phyloP scores from a whole-genome alignment of 768 basidiomycete genomes.

The Suillus decipiens region DNA sequence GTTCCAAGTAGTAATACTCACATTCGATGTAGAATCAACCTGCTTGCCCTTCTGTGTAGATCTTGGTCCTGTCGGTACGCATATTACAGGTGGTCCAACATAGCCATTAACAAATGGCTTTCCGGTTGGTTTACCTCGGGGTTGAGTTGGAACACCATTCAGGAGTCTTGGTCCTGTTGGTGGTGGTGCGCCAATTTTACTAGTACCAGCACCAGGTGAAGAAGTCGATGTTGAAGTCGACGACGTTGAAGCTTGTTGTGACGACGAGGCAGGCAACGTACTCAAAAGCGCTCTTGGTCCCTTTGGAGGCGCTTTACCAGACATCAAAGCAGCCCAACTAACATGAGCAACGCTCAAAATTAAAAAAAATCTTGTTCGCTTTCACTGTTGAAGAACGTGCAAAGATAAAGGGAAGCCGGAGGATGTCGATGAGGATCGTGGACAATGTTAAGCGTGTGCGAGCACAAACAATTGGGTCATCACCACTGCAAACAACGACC shows the following conservation, averaged over 20 bases:
- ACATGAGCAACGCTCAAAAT: slow-evolving; percentile 13
- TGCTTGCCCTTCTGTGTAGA: slow-evolving; percentile 44
- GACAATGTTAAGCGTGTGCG: slow-evolving; percentile 8
- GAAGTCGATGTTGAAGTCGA: slow-evolving; percentile 35
- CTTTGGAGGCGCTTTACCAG: slow-evolving; percentile 75
- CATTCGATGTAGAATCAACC: slow-evolving; percentile 27
- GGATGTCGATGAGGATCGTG: slow-evolving; percentile 16
- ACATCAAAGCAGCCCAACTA: slow-evolving; percentile 47
- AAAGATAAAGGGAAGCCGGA: slow-evolving; percentile 13
- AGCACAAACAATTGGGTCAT: slow-evolving; percentile 13
- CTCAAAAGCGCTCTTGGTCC: slow-evolving; percentile 71
- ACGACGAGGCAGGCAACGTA: slow-evolving; percentile 34
- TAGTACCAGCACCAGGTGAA: slow-evolving; percentile 29
- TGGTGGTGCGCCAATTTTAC: slow-evolving; percentile 53
- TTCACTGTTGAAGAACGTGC: slow-evolving; percentile 12
- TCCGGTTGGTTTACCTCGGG: slow-evolving; percentile 28
- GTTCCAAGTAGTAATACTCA: neutral
- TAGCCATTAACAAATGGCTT: slow-evolving; percentile 51
- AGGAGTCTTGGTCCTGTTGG: slow-evolving; percentile 67
- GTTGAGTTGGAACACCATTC: slow-evolving; percentile 36
- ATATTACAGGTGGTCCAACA: slow-evolving; percentile 23
- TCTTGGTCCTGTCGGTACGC: slow-evolving; percentile 35
- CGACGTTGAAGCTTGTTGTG: slow-evolving; percentile 33
- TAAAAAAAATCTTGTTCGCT: slow-evolving; percentile 4
- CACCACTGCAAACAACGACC: slow-evolving; percentile 8